These are phyloP conservation scores for Panicum hallii DNA, from an alignment of 202 grass and related monocot genomes.

Conservation along the genomic window DNA sequence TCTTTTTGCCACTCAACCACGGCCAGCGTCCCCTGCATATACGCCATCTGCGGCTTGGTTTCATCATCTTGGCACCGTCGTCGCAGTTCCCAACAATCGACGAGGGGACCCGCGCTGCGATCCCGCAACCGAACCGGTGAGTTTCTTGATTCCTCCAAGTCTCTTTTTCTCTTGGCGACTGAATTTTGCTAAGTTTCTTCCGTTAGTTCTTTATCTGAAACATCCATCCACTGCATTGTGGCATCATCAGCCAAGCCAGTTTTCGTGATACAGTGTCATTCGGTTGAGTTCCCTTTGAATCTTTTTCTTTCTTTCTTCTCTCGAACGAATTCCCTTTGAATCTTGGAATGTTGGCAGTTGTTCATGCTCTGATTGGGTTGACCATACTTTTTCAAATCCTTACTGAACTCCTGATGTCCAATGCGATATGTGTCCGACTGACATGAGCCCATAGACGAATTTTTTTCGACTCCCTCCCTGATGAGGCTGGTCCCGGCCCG, in stretches of 20 bases:
- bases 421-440: background rate
- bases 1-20: background rate
- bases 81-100: background rate
- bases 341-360: background rate
- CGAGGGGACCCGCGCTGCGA: background rate
- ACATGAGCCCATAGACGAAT: background rate
- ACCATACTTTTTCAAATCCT: background rate
- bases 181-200: background rate
- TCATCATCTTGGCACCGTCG: background rate
- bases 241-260: background rate
- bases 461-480: background rate
- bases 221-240: background rate
- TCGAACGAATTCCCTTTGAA: background rate
- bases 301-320: background rate
- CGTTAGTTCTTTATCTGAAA: background rate
- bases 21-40: background rate
- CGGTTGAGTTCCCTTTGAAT: background rate
- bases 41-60: background rate
- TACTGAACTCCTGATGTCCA: background rate
- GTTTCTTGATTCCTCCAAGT: background rate
- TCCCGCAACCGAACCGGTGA: background rate
- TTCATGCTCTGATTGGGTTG: background rate
- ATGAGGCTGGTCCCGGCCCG: background rate
- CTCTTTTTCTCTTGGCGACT: background rate
- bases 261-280: background rate